These are phyloP conservation scores for Venturia aucupariae DNA, from an alignment of 2,329 filamentous ascomycete genomes.

Conservation along the genomic window DNA sequence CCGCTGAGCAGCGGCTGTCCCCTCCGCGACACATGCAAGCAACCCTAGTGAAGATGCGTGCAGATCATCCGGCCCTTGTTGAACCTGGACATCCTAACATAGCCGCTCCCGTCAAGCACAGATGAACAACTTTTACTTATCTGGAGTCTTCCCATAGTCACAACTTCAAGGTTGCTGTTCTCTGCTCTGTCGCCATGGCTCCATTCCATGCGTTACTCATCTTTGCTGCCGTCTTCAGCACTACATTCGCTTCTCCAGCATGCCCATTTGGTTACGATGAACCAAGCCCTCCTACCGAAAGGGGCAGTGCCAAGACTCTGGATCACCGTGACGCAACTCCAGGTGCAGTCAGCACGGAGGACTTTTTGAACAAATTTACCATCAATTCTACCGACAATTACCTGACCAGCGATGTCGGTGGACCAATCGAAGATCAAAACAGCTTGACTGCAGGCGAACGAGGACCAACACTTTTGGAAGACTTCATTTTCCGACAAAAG, in stretches of 20 bases:
- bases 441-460: constrained; percentile 58
- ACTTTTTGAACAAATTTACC: constrained; percentile 10
- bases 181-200: not conserved
- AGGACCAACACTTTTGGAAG: constrained; percentile 60
- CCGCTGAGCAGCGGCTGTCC: not conserved
- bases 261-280: constrained; percentile 5
- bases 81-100: not conserved
- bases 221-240: not conserved
- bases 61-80: not conserved
- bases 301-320: not conserved
- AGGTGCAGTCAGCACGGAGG: not conserved
- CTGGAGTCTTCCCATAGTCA: not conserved
- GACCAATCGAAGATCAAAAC: constrained; percentile 57
- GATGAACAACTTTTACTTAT: not conserved
- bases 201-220: not conserved
- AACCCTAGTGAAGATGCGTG: not conserved
- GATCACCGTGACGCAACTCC: not conserved
- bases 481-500: constrained; percentile 65
- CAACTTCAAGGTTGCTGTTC: not conserved
- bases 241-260: not conserved
- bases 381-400: constrained; percentile 28
- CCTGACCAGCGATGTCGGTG: constrained; percentile 56
- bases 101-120: not conserved
- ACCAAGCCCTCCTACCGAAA: not conserved
- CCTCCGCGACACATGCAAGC: not conserved